Percentiles rank a stretch among this genome's conserved stretches.
These are phyloP conservation scores for Exsudoporus frostii DNA, from an alignment of 768 basidiomycete genomes.

Conservation along the genomic window DNA sequence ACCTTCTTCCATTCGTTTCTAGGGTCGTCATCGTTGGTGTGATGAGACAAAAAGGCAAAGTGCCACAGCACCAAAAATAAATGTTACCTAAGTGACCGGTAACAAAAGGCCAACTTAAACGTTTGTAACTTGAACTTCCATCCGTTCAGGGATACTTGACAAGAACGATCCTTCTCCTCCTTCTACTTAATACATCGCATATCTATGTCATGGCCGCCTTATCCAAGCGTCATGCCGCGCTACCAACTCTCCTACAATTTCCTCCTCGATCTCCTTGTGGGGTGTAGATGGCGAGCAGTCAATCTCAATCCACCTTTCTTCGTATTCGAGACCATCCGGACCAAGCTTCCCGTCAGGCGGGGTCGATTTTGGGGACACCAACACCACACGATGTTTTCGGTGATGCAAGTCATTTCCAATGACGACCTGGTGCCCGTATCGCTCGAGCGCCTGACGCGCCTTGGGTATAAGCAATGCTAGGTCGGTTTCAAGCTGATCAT, in stretches of 20 bases:
- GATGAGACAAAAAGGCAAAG: not conserved
- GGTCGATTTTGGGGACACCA: conserved; percentile 58
- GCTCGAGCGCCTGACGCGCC: conserved; percentile 78
- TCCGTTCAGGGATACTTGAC: not conserved
- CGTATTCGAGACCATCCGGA: conserved; percentile 36
- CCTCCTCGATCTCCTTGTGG: conserved; percentile 86
- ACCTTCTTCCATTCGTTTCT: conserved; percentile 14
- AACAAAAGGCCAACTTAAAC: not conserved
- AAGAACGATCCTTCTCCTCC: not conserved
- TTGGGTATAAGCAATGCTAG: conserved; percentile 81
- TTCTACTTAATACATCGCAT: not conserved
- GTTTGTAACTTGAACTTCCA: not conserved
- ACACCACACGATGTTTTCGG: conserved; percentile 89
- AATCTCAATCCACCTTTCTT: conserved; percentile 65
- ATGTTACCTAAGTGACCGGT: conserved; percentile 2
- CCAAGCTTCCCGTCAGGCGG: conserved; percentile 7
- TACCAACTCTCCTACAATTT: conserved; percentile 77
- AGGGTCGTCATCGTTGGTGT: conserved; percentile 12
- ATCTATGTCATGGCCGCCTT: conserved; percentile 5
- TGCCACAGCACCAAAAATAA: conserved; percentile 5
- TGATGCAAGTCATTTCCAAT: conserved; percentile 94
- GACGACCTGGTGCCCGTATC: conserved; percentile 96
- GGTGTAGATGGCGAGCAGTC: conserved; percentile 36
- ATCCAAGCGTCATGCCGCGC: conserved; percentile 75
- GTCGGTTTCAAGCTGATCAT: conserved; percentile 87